Base-by-base conservation (phyloP, 2,329 filamentous ascomycete genomes). In the Cordyceps cicadae region DNA sequence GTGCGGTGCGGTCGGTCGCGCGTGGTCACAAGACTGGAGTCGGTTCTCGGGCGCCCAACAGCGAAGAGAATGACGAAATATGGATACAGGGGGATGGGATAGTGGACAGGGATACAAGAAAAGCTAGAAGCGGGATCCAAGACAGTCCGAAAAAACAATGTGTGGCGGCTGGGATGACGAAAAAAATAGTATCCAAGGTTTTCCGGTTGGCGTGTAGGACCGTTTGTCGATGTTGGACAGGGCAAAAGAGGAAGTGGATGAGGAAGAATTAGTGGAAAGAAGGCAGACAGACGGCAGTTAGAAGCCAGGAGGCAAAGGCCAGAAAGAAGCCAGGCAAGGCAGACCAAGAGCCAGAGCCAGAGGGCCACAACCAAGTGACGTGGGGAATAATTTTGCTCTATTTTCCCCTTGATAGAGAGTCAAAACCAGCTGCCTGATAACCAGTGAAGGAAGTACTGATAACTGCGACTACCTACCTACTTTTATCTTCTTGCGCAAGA, bases 41-140 rank as follows among this genome's bases (percentile, higher is more conserved):
- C 56, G 48, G 56, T 51, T 59, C 21, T 52, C 48, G 50, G 56
- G 17, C 34, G 37, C 45, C 48, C 17, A 51, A 45, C 32, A 52
- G 15, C 32, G 19, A 37, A 45, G 19, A 53, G 21, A 39, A 41
- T 37, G 54, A 49, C 29, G 21, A 17, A 60, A 43, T 53, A 54
- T 43, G n/a, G 56, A 19, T 53, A 53, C 29, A 24, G 54, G 52
- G 29, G 48, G 48, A 63, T 60, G 55, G 51, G 54, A 46, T 19
- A 21, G 17, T 60, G 61, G 53, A 53, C 19, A 17, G 29, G 26
- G 21, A 41, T 39, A 24, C 24, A 46, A 46, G 43, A 46, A 8
- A 21, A 46, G 9, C 6, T n/a, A 46, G n/a, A n/a, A 46, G 6
- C 29, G 39, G 9, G 12, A 37, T 37, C 34, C 9, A 43, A 19